A percentile compares a stretch with the other conserved stretches of the same genome.
phyloP scores from a whole-genome alignment of 2,329 filamentous ascomycete species.

The Colletotrichum sidae region DNA sequence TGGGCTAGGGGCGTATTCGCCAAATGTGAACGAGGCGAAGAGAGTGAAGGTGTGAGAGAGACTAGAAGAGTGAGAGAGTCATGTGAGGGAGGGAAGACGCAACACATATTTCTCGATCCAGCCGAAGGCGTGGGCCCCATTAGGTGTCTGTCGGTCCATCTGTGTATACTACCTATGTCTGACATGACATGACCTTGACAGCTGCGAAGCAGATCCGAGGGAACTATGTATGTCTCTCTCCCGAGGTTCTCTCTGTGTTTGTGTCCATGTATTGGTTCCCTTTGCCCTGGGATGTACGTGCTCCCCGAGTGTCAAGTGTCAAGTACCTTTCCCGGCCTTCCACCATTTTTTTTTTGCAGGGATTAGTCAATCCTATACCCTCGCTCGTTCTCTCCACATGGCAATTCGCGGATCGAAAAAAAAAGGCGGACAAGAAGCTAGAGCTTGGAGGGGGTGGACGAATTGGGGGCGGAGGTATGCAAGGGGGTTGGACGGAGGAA shows the following conservation, averaged over 20 bases:
- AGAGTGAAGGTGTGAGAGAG: neutral
- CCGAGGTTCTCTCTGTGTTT: too few relatives aligned
- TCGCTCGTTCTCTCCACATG: constrained; percentile 15
- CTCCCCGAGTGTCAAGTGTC: constrained; percentile 13
- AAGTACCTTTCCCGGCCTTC: neutral
- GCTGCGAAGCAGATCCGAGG: neutral
- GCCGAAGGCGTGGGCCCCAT: too few relatives aligned
- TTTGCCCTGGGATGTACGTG: constrained; percentile 26
- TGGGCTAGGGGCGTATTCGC: constrained; percentile 10
- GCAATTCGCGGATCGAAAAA: constrained; percentile 12
- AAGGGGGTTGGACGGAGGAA: constrained; percentile 31
- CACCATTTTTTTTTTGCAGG: too few relatives aligned
- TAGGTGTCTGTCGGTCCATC: too few relatives aligned
- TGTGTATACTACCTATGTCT: constrained; percentile 2
- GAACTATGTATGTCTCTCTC: too few relatives aligned
- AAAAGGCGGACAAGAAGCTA: constrained; percentile 3
- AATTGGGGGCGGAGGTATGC: constrained; percentile 27
- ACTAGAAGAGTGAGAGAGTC: neutral
- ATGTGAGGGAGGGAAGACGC: constrained; percentile 12
- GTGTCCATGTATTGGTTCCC: constrained; percentile 9
- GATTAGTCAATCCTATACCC: too few relatives aligned
- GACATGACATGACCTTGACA: constrained; percentile 25
- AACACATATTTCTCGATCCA: too few relatives aligned
- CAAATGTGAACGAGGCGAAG: neutral
- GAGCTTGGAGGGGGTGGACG: constrained; percentile 15